phyloP scores from a whole-genome alignment of 345 rosid genomes.

The Carallia pectinifolia region DNA sequence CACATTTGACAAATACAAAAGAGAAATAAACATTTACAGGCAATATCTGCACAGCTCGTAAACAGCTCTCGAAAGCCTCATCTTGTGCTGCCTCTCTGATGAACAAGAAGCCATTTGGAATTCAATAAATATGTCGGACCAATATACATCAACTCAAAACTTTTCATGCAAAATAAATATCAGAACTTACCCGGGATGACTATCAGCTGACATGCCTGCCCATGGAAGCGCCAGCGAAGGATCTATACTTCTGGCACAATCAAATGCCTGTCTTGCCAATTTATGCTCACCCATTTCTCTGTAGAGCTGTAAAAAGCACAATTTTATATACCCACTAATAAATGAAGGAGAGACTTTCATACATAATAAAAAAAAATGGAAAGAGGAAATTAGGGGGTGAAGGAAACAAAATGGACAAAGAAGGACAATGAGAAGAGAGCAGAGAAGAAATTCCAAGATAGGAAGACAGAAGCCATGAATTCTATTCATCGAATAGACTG shows the following conservation, averaged over 20 bases:
- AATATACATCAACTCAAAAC: slow-evolving; percentile 1
- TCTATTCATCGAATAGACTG: background rate
- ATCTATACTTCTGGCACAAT: slow-evolving; percentile 92
- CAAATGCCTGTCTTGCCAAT: slow-evolving; percentile 85
- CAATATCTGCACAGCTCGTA: slow-evolving; percentile 79
- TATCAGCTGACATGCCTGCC: slow-evolving; percentile 97
- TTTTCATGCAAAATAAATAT: slow-evolving; percentile 14
- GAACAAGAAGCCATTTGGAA: slow-evolving; percentile 15
- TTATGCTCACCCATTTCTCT: slow-evolving; percentile 60
- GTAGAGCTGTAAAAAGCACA: slow-evolving; percentile 56
- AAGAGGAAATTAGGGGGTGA: background rate
- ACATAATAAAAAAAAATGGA: background rate
- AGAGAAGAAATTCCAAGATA: background rate
- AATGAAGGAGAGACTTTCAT: background rate
- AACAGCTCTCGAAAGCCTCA: slow-evolving; percentile 90
- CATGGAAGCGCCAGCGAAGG: slow-evolving; percentile 94
- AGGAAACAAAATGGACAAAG: background rate
- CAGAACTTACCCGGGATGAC: slow-evolving; percentile 49
- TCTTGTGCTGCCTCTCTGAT: slow-evolving; percentile 60
- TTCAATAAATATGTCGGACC: slow-evolving; percentile 15
- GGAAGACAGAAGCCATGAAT: background rate
- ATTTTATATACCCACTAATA: background rate
- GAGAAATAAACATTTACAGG: slow-evolving; percentile 54
- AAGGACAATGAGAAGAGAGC: background rate
- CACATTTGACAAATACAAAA: slow-evolving; percentile 6